Evolutionary conservation across 495 filamentous ascomycete genomes (phyloP), one percentile per base, ranked within the genome.

Genomic region (Aspergillus conjunctus): DNA sequence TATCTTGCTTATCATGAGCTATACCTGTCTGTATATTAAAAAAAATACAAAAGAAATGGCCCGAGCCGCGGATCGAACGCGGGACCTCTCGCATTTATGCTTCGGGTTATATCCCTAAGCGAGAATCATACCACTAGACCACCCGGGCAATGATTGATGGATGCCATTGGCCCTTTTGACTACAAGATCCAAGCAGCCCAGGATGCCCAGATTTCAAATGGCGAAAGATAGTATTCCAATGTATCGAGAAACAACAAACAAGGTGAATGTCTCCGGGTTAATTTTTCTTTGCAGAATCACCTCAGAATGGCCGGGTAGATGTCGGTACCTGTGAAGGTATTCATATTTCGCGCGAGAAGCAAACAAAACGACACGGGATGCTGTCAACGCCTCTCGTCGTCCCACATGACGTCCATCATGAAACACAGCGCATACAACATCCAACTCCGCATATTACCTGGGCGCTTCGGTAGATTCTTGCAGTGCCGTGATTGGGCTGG

Each of bases 41-140:
- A 65, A 49, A 60, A 52, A 48, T 45, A 65, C 51, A 61, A 65
- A 57, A 61, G 58, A 12, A 22, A 56, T 32, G 8, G 62, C 57
- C 57, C 62, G 51, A 66, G 59, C 71, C 71, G 71, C 67, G 66
- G 68, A 71, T 72, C 66, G 68, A 74, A 73, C 69, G 70, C 70
- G 72, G 72, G 72, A 67, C 70, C 68, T 72, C 70, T 69, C 70
- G 68, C 70, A 73, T 59, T 46, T 63, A 56, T 66, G 63, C 59
- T 64, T 60, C 65, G 67, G 64, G n/a, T n/a, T 66, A 30, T 10
- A 17, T 14, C 72, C 71, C 74, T 76, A 74, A 77, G 74, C 73
- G 73, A 73, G 74, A 77, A 77, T 77, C 71, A 77, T 77, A 77
- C 74, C 74, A 75, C 71, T 73, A 74, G 68, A 74, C 72, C 68